Evolutionary conservation across 2,329 filamentous ascomycete species (phyloP).

Genomic region (Colletotrichum chrysophilum): DNA sequence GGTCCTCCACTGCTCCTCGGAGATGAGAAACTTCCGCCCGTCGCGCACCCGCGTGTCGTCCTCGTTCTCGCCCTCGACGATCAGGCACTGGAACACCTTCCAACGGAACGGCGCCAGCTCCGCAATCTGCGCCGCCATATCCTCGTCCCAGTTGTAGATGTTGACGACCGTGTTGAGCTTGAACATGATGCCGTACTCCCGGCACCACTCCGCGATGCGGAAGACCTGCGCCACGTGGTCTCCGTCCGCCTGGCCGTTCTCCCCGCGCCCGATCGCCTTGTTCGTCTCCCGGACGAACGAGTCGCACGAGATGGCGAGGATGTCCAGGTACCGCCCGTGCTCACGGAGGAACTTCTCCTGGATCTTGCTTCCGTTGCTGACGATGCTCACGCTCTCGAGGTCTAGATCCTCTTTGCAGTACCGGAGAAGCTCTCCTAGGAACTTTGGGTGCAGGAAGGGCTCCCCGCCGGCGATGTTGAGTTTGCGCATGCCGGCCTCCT

Average conservation of each 20-base stretch:
- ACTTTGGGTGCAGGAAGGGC: conserved; percentile 54
- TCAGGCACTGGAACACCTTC: conserved; percentile 62
- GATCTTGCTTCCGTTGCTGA: conserved; percentile 57
- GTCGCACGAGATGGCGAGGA: conserved; percentile 61
- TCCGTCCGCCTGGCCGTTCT: conserved; percentile 30
- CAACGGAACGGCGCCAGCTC: conserved; percentile 54
- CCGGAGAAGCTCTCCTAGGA: conserved; percentile 45
- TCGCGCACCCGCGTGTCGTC: conserved; percentile 41
- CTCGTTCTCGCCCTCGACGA: conserved; percentile 59
- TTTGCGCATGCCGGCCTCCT: conserved; percentile 57
- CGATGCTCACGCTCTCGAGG: conserved; percentile 57
- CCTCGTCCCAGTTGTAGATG: conserved; percentile 52
- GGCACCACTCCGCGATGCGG: conserved; percentile 49
- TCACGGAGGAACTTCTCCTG: conserved; percentile 45
- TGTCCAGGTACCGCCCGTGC: conserved; percentile 51
- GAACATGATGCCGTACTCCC: conserved; percentile 53
- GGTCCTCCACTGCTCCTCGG: conserved; percentile 46
- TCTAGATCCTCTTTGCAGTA: conserved; percentile 54
- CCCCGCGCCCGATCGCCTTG: conserved; percentile 53
- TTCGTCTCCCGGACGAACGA: conserved; percentile 57
- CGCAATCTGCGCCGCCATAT: conserved; percentile 46
- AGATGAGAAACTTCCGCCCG: conserved; percentile 48
- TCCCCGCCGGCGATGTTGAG: conserved; percentile 62
- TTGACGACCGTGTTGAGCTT: conserved; percentile 63
- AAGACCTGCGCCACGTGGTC: conserved; percentile 50